Evolutionary conservation across 345 rosid species (phyloP).

Genomic region (Cardiospermum halicacabum): DNA sequence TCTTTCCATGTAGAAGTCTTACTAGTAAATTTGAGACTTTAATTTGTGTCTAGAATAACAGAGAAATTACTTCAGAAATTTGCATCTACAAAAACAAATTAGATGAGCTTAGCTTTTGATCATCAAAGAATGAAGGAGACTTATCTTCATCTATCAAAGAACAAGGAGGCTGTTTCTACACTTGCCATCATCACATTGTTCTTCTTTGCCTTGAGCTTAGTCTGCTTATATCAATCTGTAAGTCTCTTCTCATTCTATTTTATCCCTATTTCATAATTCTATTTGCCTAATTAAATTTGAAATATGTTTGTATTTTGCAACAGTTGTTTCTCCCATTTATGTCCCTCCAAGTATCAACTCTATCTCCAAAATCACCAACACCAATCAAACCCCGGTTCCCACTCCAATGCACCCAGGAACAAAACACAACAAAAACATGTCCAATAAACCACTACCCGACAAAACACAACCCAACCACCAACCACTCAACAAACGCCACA

Average conservation of each 20-base stretch:
- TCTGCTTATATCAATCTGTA: slow-evolving; percentile 13
- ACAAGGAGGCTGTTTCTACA: neutral
- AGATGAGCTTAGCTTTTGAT: neutral
- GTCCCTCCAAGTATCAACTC: neutral
- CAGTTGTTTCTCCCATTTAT: slow-evolving; percentile 21
- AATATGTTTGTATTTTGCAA: neutral
- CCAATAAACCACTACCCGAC: slow-evolving; percentile 32
- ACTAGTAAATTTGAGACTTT: too few species aligned
- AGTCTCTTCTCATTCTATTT: too few species aligned
- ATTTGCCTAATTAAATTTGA: too few species aligned
- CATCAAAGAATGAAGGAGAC: slow-evolving; percentile 1
- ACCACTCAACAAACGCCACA: slow-evolving; percentile 16
- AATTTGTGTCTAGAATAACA: too few species aligned
- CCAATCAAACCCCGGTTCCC: slow-evolving; percentile 1
- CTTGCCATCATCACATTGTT: neutral
- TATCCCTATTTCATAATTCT: neutral
- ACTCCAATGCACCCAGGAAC: neutral
- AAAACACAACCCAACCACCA: slow-evolving; percentile 17
- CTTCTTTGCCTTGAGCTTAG: slow-evolving; percentile 2
- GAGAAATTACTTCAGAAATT: too few species aligned
- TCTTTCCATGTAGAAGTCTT: too few species aligned
- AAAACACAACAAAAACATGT: slow-evolving; percentile 23
- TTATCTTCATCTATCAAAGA: neutral
- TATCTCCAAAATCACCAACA: neutral
- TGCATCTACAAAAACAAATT: too few species aligned